These are phyloP conservation scores for Cryptococcus neoformans DNA, from an alignment of 1,284 basidiomycete genomes.

Conservation along the genomic window DNA sequence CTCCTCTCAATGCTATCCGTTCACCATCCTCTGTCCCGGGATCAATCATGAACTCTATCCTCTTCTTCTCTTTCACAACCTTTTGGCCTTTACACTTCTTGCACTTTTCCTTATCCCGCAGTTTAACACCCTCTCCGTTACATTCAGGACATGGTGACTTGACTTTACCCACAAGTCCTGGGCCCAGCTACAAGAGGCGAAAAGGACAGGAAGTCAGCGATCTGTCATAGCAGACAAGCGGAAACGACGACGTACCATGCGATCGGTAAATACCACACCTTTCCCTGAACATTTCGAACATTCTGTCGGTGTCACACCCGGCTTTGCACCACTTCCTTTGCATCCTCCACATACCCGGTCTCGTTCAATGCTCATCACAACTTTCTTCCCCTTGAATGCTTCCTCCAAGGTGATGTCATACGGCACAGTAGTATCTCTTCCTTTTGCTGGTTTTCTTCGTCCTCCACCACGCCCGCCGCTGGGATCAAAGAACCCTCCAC, in stretches of 20 bases:
- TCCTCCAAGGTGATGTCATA: slow-evolving; percentile 89
- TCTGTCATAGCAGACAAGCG: background rate
- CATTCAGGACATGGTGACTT: slow-evolving; percentile 69
- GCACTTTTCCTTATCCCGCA: slow-evolving; percentile 90
- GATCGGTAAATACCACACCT: slow-evolving; percentile 42
- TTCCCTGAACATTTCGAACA: slow-evolving; percentile 82
- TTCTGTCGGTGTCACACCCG: slow-evolving; percentile 71
- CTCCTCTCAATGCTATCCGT: slow-evolving; percentile 79
- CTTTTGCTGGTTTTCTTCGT: slow-evolving; percentile 51
- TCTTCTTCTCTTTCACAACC: slow-evolving; percentile 80
- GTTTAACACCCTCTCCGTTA: slow-evolving; percentile 70
- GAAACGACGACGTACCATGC: slow-evolving; percentile 35
- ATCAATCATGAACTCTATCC: slow-evolving; percentile 80
- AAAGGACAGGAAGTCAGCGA: background rate
- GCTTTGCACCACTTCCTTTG: slow-evolving; percentile 79
- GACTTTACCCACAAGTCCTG: slow-evolving; percentile 51
- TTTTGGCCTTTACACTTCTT: slow-evolving; percentile 93
- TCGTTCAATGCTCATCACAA: slow-evolving; percentile 86
- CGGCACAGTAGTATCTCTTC: slow-evolving; percentile 69
- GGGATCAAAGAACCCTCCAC: slow-evolving; percentile 48
- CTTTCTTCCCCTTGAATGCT: slow-evolving; percentile 84
- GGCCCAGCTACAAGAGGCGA: slow-evolving; percentile 32
- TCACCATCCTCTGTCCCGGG: slow-evolving; percentile 84
- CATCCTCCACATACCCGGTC: slow-evolving; percentile 75
- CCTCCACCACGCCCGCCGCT: slow-evolving; percentile 49